Evolutionary conservation across 2,329 filamentous ascomycete genomes (phyloP).

Genomic region (Neophaeococcomyces aloes): DNA sequence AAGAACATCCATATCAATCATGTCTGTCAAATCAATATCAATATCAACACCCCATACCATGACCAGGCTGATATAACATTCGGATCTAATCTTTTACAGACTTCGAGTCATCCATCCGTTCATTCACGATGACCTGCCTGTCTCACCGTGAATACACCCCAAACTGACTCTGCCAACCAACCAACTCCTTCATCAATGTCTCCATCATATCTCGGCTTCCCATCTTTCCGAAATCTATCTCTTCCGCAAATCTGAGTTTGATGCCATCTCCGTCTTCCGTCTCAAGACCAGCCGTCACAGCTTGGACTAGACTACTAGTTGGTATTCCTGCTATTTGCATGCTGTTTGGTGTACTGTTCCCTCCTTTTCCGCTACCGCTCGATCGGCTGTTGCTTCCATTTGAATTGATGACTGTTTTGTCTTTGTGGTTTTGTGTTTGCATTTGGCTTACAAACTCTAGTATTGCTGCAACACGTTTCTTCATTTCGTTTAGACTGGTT

Average conservation of each 20-base stretch:
- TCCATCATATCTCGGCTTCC: slow-evolving; percentile 87
- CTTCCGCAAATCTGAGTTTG: slow-evolving; percentile 24
- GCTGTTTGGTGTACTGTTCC: slow-evolving; percentile 21
- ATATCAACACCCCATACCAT: too few species aligned
- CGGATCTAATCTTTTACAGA: background rate
- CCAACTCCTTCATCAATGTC: slow-evolving; percentile 63
- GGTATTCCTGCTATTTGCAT: slow-evolving; percentile 11
- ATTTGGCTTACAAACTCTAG: slow-evolving; percentile 83
- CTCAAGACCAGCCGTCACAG: slow-evolving; percentile 29
- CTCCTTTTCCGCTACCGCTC: slow-evolving; percentile 27
- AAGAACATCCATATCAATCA: too few species aligned
- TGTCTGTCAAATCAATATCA: too few species aligned
- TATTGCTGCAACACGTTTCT: slow-evolving; percentile 70
- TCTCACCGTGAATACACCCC: slow-evolving; percentile 33
- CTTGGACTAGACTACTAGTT: slow-evolving; percentile 26
- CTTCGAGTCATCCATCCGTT: background rate
- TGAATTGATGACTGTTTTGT: slow-evolving; percentile 25
- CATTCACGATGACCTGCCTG: too few species aligned
- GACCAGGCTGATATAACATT: background rate
- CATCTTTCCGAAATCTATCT: slow-evolving; percentile 59
- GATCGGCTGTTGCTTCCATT: slow-evolving; percentile 25
- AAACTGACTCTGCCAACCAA: slow-evolving; percentile 74
- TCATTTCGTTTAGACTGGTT: slow-evolving; percentile 79
- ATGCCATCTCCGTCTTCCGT: slow-evolving; percentile 21
- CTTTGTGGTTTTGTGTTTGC: slow-evolving; percentile 63